Percentiles rank a stretch among this genome's conserved stretches.
phyloP scores from a whole-genome alignment of 73 alveolate genomes.

The Breviolum minutum region DNA sequence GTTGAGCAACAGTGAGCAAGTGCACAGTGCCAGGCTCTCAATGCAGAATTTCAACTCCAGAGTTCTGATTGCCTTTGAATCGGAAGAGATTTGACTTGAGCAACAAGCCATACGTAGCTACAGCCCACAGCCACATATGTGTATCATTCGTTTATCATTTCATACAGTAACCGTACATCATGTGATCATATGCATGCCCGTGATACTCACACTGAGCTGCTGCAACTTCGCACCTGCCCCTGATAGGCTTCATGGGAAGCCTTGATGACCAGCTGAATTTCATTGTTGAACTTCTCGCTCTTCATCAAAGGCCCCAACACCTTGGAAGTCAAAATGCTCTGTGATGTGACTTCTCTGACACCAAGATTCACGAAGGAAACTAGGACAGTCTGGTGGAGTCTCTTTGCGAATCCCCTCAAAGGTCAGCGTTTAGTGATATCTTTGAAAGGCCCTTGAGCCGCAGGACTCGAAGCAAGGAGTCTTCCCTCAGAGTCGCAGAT shows the following conservation, averaged over 20 bases:
- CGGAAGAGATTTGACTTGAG: too few relatives aligned
- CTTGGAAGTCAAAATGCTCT: not conserved
- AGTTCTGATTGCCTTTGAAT: too few relatives aligned
- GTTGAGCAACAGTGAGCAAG: not conserved
- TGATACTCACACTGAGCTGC: not conserved
- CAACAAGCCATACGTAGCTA: too few relatives aligned
- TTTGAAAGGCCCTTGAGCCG: not conserved
- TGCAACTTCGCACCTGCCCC: slow-evolving; percentile 52
- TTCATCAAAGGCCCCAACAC: slow-evolving; percentile 77
- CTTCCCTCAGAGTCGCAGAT: slow-evolving; percentile 24
- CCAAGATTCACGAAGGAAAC: not conserved
- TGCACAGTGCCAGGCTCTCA: too few relatives aligned
- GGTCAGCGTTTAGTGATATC: not conserved
- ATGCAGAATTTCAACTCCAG: too few relatives aligned
- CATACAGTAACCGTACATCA: too few relatives aligned
- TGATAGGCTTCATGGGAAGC: slow-evolving; percentile 57
- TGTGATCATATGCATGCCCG: too few relatives aligned
- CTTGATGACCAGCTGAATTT: slow-evolving; percentile 48
- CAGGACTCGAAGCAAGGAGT: slow-evolving; percentile 53
- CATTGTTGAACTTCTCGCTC: slow-evolving; percentile 79
- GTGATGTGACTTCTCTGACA: not conserved
- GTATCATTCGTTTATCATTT: too few relatives aligned
- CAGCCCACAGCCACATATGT: too few relatives aligned
- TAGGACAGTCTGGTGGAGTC: not conserved
- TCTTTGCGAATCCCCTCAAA: not conserved